These are phyloP conservation scores for Oryza glumipatula DNA, from an alignment of 176 grass and related monocot species.

Conservation along the genomic window DNA sequence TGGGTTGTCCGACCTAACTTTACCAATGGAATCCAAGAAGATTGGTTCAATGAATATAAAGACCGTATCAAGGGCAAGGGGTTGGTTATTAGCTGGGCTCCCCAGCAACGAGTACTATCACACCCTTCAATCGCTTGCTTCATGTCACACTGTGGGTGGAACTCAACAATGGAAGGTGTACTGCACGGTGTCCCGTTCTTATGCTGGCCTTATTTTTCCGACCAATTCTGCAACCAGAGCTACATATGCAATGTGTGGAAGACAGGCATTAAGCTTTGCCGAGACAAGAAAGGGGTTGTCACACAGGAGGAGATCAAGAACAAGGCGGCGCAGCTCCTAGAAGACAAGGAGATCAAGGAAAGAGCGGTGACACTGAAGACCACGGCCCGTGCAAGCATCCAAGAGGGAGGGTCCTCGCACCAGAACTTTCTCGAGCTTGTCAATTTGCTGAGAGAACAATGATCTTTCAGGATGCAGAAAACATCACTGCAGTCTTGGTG, in stretches of 20 bases:
- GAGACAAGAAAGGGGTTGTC: conserved; percentile 47
- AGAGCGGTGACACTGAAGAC: conserved; percentile 51
- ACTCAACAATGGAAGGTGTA: conserved; percentile 71
- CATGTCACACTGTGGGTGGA: conserved; percentile 84
- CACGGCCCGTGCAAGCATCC: conserved; percentile 36
- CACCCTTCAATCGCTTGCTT: conserved; percentile 76
- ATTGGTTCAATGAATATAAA: conserved; percentile 49
- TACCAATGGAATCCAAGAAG: conserved; percentile 35
- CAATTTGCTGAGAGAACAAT: conserved; percentile 45
- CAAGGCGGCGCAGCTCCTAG: conserved; percentile 45
- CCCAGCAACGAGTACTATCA: conserved; percentile 67
- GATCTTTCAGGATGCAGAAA: background rate
- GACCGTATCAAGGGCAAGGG: conserved; percentile 41
- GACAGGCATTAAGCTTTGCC: conserved; percentile 55
- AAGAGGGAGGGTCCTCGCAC: conserved; percentile 55
- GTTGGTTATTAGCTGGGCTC: conserved; percentile 58
- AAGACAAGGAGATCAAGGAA: conserved; percentile 44
- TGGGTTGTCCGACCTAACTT: conserved; percentile 71
- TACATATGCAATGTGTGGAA: conserved; percentile 81
- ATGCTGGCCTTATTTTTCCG: conserved; percentile 77
- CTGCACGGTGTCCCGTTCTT: conserved; percentile 67
- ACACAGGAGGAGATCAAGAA: conserved; percentile 45
- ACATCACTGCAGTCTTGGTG: background rate
- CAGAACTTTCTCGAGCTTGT: conserved; percentile 59
- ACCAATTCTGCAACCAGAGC: conserved; percentile 73